Percentiles rank a stretch among this genome's conserved stretches.
These are phyloP conservation scores for Echria macrotheca DNA, from an alignment of 495 filamentous ascomycete species.

Conservation along the genomic window DNA sequence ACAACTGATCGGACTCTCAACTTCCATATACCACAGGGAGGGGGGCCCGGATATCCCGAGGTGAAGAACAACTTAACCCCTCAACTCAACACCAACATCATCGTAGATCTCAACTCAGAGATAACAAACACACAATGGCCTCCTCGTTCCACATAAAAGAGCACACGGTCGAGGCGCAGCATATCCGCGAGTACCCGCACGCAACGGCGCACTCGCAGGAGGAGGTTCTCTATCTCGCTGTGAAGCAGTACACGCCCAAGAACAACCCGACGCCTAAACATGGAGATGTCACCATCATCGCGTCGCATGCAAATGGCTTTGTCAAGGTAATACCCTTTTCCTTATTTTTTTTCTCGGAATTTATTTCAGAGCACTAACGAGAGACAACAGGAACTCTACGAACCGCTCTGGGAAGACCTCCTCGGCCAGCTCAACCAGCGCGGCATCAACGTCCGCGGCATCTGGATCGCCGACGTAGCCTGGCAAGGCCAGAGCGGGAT, in stretches of 20 bases:
- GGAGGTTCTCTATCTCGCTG: slow-evolving; percentile 56
- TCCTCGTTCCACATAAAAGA: slow-evolving; percentile 39
- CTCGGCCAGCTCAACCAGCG: slow-evolving; percentile 41
- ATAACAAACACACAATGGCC: too few relatives aligned
- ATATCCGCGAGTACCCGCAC: slow-evolving; percentile 66
- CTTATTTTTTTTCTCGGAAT: too few relatives aligned
- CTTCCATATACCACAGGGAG: too few relatives aligned
- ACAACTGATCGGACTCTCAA: too few relatives aligned
- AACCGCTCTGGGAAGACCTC: slow-evolving; percentile 80
- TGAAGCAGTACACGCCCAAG: slow-evolving; percentile 80
- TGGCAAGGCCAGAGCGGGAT: slow-evolving; percentile 71
- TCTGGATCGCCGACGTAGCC: slow-evolving; percentile 83
- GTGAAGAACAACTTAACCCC: too few relatives aligned
- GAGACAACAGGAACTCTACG: slow-evolving; percentile 86
- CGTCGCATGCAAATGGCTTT: slow-evolving; percentile 81
- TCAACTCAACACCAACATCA: too few relatives aligned
- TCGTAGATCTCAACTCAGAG: too few relatives aligned
- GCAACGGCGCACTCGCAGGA: slow-evolving; percentile 60
- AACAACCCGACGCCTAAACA: slow-evolving; percentile 57
- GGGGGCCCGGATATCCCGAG: too few relatives aligned
- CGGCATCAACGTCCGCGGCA: slow-evolving; percentile 64
- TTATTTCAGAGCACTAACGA: too few relatives aligned
- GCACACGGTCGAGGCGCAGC: slow-evolving; percentile 59
- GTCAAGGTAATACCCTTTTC: slow-evolving; percentile 52
- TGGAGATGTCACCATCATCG: slow-evolving; percentile 79